Conservation (phyloP, 2,329 filamentous ascomycete genomes). For the Botryosphaeria dothidea region DNA sequence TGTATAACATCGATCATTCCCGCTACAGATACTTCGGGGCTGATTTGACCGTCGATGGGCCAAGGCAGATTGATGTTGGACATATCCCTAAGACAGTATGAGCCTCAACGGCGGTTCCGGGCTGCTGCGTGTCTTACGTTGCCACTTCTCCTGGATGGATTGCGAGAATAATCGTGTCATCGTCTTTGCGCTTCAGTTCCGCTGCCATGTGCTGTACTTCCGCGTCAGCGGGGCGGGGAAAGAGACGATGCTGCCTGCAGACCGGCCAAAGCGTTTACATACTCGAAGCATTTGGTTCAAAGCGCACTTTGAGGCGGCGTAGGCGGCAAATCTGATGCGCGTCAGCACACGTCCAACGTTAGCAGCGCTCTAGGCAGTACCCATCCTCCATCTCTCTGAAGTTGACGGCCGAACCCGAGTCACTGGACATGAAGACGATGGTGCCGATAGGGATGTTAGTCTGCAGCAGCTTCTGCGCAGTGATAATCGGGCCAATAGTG, state of each 20-base stretch:
- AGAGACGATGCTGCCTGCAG: not conserved
- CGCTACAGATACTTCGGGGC: slow-evolving; percentile 50
- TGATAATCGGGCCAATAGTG: slow-evolving; percentile 59
- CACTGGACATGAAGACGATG: slow-evolving; percentile 59
- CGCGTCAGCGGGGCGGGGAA: not conserved
- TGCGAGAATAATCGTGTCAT: slow-evolving; percentile 52
- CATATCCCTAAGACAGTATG: slow-evolving; percentile 47
- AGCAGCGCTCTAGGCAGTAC: slow-evolving; percentile 21
- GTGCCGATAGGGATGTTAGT: slow-evolving; percentile 50
- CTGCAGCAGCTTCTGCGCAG: slow-evolving; percentile 54
- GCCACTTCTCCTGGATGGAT: slow-evolving; percentile 60
- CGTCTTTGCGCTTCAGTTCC: slow-evolving; percentile 53
- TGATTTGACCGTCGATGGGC: slow-evolving; percentile 56
- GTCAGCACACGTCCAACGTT: not conserved
- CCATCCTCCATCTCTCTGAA: slow-evolving; percentile 60
- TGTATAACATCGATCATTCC: slow-evolving; percentile 55
- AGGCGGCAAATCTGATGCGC: slow-evolving; percentile 52
- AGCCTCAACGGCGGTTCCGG: not conserved
- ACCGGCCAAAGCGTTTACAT: not conserved
- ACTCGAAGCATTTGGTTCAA: slow-evolving; percentile 56
- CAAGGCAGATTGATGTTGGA: slow-evolving; percentile 53
- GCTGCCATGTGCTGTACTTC: slow-evolving; percentile 52
- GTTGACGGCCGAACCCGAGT: slow-evolving; percentile 53
- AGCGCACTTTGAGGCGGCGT: slow-evolving; percentile 58
- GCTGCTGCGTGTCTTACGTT: slow-evolving; percentile 38